These are phyloP conservation scores for Fragaria ananassa DNA, from an alignment of 306 rosid species.

Conservation along the genomic window DNA sequence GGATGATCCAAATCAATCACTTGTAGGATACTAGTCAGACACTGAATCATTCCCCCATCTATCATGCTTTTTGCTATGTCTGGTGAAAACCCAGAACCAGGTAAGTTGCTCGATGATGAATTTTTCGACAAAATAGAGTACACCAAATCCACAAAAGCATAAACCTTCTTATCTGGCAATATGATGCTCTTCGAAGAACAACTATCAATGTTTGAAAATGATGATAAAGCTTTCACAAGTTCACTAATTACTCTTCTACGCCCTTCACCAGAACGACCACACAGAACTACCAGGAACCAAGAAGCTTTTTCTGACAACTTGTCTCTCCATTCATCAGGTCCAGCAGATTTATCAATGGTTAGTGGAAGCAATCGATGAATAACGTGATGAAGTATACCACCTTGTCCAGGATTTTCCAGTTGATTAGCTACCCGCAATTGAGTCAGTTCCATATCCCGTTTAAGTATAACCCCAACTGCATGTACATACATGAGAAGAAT, in stretches of 20 bases:
- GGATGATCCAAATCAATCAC: slow-evolving; percentile 98
- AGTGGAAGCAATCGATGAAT: slow-evolving; percentile 73
- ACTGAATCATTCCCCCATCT: slow-evolving; percentile 87
- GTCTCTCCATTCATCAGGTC: slow-evolving; percentile 96
- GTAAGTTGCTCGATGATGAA: slow-evolving; percentile 80
- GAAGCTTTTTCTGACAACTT: slow-evolving; percentile 94
- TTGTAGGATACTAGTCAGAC: slow-evolving; percentile 76
- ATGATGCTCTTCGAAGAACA: slow-evolving; percentile 54
- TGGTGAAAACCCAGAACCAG: slow-evolving; percentile 93
- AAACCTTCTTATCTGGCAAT: slow-evolving; percentile 83
- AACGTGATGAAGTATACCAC: slow-evolving; percentile 77
- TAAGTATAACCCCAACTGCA: slow-evolving; percentile 88
- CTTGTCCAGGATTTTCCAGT: slow-evolving; percentile 51
- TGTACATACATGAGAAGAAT: slow-evolving; percentile 92
- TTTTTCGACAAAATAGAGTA: slow-evolving; percentile 87
- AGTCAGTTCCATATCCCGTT: slow-evolving; percentile 84
- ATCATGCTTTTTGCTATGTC: slow-evolving; percentile 98
- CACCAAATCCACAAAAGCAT: slow-evolving; percentile 75
- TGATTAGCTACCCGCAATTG: slow-evolving; percentile 78
- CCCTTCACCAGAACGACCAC: slow-evolving; percentile 96
- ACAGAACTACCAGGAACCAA: slow-evolving; percentile 82
- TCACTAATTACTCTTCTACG: slow-evolving; percentile 84
- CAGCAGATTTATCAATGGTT: slow-evolving; percentile 82
- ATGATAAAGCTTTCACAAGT: slow-evolving; percentile 70
- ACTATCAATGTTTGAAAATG: slow-evolving; percentile 60